phyloP scores from a whole-genome alignment of 306 rosid genomes.

The Amphicarpaea edgeworthii region DNA sequence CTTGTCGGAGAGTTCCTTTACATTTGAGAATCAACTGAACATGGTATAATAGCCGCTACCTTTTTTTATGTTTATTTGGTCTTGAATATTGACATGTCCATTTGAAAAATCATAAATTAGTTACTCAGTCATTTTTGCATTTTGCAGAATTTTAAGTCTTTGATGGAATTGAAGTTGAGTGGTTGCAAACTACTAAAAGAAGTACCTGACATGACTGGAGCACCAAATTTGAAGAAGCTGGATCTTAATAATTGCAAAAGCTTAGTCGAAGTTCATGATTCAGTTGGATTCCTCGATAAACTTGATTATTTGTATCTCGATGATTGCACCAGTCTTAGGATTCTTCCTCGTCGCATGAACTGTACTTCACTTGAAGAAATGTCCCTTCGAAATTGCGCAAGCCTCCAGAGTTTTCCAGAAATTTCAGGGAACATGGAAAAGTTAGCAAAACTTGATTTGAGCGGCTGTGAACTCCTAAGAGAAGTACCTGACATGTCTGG shows the following conservation, averaged over 20 bases:
- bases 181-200: not conserved
- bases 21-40: not conserved
- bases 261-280: not conserved
- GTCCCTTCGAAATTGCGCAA: not conserved
- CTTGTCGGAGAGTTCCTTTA: not conserved
- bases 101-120: not conserved
- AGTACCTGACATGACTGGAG: slow-evolving; percentile 31
- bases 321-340: not conserved
- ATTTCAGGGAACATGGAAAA: slow-evolving; percentile 17
- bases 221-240: slow-evolving; percentile 5
- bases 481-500: too few relatives aligned
- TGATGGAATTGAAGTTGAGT: not conserved
- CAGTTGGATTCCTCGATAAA: not conserved
- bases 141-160: slow-evolving; percentile 20
- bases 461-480: too few relatives aligned
- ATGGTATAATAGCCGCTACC: not conserved
- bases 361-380: not conserved
- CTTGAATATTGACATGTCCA: not conserved
- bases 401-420: slow-evolving; percentile 18
- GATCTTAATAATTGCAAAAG: not conserved
- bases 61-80: not conserved
- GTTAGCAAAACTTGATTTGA: not conserved
- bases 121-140: not conserved
- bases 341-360: not conserved
- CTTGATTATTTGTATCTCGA: not conserved